Percentiles rank a stretch among this genome's conserved stretches.
Conservation (phyloP, 495 filamentous ascomycete species). For the Halenospora varia region DNA sequence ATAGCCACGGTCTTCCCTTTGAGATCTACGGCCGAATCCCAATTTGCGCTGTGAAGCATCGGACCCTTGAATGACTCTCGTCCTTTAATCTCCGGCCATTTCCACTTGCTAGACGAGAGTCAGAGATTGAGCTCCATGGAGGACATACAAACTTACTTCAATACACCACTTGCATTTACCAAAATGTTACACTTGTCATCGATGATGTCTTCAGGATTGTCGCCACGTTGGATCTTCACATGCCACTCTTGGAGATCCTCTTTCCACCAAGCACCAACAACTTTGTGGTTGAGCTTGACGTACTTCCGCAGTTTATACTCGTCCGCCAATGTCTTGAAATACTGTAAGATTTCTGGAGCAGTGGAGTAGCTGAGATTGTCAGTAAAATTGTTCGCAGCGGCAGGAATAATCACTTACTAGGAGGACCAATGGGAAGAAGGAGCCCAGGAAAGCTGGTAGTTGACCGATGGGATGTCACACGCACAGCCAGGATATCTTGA, state of each 20-base stretch:
- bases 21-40: neutral
- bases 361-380: neutral
- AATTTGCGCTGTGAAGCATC: neutral
- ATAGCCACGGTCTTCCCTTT: neutral
- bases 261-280: neutral
- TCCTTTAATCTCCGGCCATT: neutral
- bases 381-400: neutral
- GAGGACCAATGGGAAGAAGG: neutral
- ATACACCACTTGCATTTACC: neutral
- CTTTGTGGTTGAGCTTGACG: conserved; percentile 28
- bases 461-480: neutral
- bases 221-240: neutral
- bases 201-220: neutral
- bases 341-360: conserved; percentile 35
- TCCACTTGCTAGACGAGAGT: neutral
- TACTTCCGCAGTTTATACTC: conserved; percentile 50
- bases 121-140: neutral
- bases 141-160: neutral
- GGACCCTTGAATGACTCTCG: neutral
- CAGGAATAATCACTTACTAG: neutral
- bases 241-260: neutral
- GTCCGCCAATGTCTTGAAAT: conserved; percentile 49
- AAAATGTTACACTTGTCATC: neutral
- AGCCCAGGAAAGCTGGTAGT: neutral
- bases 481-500: neutral